A percentile compares a stretch with the other conserved stretches of the same genome.
These are phyloP conservation scores for Ceraceosorus guamensis DNA, from an alignment of 1,284 basidiomycete genomes.

Conservation along the genomic window DNA sequence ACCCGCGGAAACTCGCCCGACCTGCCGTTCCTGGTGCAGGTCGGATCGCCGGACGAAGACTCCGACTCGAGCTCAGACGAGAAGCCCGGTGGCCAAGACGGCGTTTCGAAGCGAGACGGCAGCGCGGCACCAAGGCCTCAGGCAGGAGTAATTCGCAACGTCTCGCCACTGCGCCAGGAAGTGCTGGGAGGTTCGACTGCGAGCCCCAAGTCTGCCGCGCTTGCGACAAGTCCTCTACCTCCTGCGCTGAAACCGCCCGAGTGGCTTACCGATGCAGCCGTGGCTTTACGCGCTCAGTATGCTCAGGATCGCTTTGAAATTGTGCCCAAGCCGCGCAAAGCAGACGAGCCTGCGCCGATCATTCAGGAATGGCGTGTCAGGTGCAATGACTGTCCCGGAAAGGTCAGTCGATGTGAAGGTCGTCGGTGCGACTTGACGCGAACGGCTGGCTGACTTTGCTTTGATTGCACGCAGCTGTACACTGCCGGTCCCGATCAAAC, in stretches of 20 bases:
- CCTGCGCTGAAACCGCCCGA: slow-evolving; percentile 51
- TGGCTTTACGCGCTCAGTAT: slow-evolving; percentile 64
- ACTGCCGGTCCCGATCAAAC: slow-evolving; percentile 85
- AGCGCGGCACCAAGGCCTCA: too few relatives aligned
- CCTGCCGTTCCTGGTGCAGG: slow-evolving; percentile 33
- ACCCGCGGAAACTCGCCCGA: slow-evolving; percentile 18
- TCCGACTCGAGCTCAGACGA: slow-evolving; percentile 12
- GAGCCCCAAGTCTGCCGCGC: too few relatives aligned
- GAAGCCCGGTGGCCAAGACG: too few relatives aligned
- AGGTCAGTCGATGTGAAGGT: slow-evolving; percentile 56
- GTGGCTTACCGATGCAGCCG: slow-evolving; percentile 64
- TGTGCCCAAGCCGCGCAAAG: slow-evolving; percentile 18
- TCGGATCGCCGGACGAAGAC: slow-evolving; percentile 36
- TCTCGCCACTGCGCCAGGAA: too few relatives aligned
- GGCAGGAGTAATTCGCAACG: too few relatives aligned
- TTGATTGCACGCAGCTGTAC: slow-evolving; percentile 61
- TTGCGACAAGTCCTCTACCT: too few relatives aligned
- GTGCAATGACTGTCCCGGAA: slow-evolving; percentile 88
- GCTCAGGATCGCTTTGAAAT: slow-evolving; percentile 67
- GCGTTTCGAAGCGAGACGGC: too few relatives aligned
- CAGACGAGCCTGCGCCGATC: slow-evolving; percentile 19
- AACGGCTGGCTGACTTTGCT: neutral
- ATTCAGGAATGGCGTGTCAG: slow-evolving; percentile 76
- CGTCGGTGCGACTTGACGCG: neutral
- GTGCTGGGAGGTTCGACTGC: too few relatives aligned